Percentiles rank a stretch among this genome's conserved stretches.
phyloP scores from a whole-genome alignment of 306 rosid genomes.

The Acmispon strigosus region DNA sequence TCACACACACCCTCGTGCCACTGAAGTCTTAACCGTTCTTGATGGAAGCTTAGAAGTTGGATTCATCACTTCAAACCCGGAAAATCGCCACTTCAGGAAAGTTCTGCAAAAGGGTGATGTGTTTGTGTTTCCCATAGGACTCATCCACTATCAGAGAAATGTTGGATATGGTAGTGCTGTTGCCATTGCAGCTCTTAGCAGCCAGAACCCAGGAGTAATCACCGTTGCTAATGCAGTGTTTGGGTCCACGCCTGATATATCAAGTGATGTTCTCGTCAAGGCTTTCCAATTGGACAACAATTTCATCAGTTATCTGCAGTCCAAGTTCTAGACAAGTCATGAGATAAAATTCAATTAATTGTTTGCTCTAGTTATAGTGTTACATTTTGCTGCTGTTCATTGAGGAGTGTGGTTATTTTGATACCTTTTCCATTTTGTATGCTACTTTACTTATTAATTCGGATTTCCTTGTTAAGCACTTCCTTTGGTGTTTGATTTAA shows the following conservation, averaged over 20 bases:
- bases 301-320: not conserved
- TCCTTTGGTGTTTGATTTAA: not conserved
- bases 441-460: not conserved
- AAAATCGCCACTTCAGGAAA: slow-evolving; percentile 17
- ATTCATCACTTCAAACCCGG: slow-evolving; percentile 36
- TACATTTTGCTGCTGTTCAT: no score
- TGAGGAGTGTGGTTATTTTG: not conserved
- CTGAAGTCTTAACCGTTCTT: slow-evolving; percentile 27
- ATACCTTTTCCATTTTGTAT: not conserved
- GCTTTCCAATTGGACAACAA: slow-evolving; percentile 18
- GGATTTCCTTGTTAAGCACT: not conserved
- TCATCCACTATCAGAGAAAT: slow-evolving; percentile 33
- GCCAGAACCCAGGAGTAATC: slow-evolving; percentile 30
- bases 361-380: not conserved
- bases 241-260: slow-evolving; percentile 24
- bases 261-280: slow-evolving; percentile 10
- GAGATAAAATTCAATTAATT: not conserved
- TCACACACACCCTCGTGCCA: slow-evolving; percentile 37
- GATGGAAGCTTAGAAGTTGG: slow-evolving; percentile 33
- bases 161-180: slow-evolving; percentile 19
- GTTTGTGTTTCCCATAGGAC: slow-evolving; percentile 39
- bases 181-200: slow-evolving; percentile 35
- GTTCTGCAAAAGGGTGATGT: slow-evolving; percentile 33
- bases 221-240: slow-evolving; percentile 30
- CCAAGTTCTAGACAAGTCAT: slow-evolving; percentile 23